Percentiles rank a stretch among this genome's conserved stretches.
These are phyloP conservation scores for Akanthomyces lecanii DNA, from an alignment of 2,329 filamentous ascomycete species.

Conservation along the genomic window DNA sequence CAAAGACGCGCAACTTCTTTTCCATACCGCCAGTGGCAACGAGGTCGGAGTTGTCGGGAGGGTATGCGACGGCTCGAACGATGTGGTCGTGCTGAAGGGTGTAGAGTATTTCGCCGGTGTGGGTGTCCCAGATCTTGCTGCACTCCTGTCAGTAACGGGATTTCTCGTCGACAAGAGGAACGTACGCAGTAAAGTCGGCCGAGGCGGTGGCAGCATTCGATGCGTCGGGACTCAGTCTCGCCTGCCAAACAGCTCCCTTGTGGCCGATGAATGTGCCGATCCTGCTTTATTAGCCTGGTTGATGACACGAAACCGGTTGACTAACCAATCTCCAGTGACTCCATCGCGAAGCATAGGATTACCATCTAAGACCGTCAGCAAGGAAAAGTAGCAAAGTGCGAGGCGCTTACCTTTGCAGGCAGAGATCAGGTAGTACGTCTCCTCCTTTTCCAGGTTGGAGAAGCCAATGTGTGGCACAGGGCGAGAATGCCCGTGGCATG, in stretches of 20 bases:
- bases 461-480: slow-evolving; percentile 90
- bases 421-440: slow-evolving; percentile 87
- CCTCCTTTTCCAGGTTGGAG: slow-evolving; percentile 75
- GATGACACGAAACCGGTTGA: slow-evolving; percentile 16
- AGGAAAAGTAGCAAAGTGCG: slow-evolving; percentile 15
- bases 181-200: slow-evolving; percentile 90
- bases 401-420: slow-evolving; percentile 71
- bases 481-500: slow-evolving; percentile 89
- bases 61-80: slow-evolving; percentile 88
- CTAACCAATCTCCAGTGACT: slow-evolving; percentile 86
- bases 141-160: slow-evolving; percentile 27
- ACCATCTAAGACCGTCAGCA: slow-evolving; percentile 60
- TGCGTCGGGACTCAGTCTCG: slow-evolving; percentile 82
- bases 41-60: slow-evolving; percentile 73
- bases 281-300: slow-evolving; percentile 60
- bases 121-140: slow-evolving; percentile 95
- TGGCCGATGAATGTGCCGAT: slow-evolving; percentile 98
- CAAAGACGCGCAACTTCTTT: slow-evolving; percentile 93
- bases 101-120: slow-evolving; percentile 83
- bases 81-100: slow-evolving; percentile 92
- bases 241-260: slow-evolving; percentile 97
- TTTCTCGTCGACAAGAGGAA: slow-evolving; percentile 17
- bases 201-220: slow-evolving; percentile 87
- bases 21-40: slow-evolving; percentile 92
- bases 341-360: slow-evolving; percentile 98